phyloP scores from a whole-genome alignment of 345 rosid genomes.

The Hirschfeldia incana region DNA sequence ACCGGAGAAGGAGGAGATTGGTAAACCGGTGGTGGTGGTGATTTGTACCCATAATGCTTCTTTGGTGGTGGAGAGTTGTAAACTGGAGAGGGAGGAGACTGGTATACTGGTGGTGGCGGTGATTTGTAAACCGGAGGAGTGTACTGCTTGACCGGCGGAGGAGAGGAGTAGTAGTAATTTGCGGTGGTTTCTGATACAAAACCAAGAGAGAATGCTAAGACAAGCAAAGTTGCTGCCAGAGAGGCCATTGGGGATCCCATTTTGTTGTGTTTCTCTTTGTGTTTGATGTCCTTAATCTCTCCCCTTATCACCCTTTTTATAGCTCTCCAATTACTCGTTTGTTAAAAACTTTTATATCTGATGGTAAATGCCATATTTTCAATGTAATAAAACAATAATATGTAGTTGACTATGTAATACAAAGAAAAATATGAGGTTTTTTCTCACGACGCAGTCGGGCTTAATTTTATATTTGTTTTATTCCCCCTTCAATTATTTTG shows the following conservation, averaged over 20 bases:
- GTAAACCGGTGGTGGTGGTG: constrained; percentile 26
- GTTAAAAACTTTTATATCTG: neutral
- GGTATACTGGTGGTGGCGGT: constrained; percentile 26
- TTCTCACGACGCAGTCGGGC: neutral
- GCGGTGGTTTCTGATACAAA: constrained; percentile 49
- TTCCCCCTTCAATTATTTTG: constrained; percentile 20
- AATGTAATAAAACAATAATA: neutral
- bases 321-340: constrained; percentile 36
- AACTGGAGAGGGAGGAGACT: constrained; percentile 26
- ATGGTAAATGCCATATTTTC: constrained; percentile 2
- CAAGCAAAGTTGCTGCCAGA: constrained; percentile 48
- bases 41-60: constrained; percentile 16
- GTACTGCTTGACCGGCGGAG: constrained; percentile 44
- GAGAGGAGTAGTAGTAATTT: constrained; percentile 45
- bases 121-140: constrained; percentile 32
- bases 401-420: constrained; percentile 6
- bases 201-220: constrained; percentile 47
- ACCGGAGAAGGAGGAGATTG: constrained; percentile 31
- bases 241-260: constrained; percentile 61
- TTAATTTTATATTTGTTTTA: constrained; percentile 15
- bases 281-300: constrained; percentile 35
- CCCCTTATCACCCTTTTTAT: constrained; percentile 52
- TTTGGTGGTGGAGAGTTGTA: constrained; percentile 14
- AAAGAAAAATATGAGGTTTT: neutral
- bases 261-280: constrained; percentile 20